Conservation (phyloP, 352 stramenopile genomes). For the Salisapilia sapeloensis region DNA sequence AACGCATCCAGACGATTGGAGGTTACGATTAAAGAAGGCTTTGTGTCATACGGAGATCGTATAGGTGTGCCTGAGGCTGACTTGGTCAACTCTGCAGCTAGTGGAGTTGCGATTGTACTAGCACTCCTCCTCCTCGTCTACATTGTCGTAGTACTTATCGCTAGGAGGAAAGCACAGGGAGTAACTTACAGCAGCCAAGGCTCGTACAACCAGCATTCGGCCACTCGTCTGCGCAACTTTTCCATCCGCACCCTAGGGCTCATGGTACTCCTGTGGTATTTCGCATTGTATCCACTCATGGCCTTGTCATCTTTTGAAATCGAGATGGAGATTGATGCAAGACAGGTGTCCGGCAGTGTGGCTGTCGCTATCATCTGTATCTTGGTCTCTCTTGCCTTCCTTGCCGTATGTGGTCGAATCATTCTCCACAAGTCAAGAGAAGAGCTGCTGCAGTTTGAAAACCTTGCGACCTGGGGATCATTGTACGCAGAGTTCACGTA, state of each 20-base stretch:
- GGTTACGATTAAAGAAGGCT: constrained; percentile 4
- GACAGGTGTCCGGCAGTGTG: constrained; percentile 4
- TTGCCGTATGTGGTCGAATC: constrained; percentile 4
- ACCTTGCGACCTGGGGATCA: constrained; percentile 11
- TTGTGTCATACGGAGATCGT: constrained; percentile 12
- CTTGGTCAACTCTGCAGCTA: constrained; percentile 9
- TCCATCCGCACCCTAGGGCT: constrained; percentile 16
- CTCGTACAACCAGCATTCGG: neutral
- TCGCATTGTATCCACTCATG: constrained; percentile 19
- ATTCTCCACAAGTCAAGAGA: constrained; percentile 8
- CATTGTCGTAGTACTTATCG: constrained; percentile 4
- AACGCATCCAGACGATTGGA: constrained; percentile 5
- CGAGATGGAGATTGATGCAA: constrained; percentile 4
- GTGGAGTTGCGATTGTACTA: constrained; percentile 9
- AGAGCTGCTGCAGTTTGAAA: constrained; percentile 9
- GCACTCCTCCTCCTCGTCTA: constrained; percentile 7
- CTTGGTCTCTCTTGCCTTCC: constrained; percentile 7
- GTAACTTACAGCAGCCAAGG: constrained; percentile 6
- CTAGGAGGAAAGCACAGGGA: constrained; percentile 2
- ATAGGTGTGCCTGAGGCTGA: constrained; percentile 10
- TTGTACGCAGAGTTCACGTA: constrained; percentile 18
- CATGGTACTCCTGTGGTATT: constrained; percentile 17
- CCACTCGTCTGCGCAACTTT: constrained; percentile 4
- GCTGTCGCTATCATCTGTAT: constrained; percentile 8
- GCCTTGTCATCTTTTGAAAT: constrained; percentile 16